phyloP scores from a whole-genome alignment of 2,329 filamentous ascomycete species.

The Myriosclerotinia scirpicola region DNA sequence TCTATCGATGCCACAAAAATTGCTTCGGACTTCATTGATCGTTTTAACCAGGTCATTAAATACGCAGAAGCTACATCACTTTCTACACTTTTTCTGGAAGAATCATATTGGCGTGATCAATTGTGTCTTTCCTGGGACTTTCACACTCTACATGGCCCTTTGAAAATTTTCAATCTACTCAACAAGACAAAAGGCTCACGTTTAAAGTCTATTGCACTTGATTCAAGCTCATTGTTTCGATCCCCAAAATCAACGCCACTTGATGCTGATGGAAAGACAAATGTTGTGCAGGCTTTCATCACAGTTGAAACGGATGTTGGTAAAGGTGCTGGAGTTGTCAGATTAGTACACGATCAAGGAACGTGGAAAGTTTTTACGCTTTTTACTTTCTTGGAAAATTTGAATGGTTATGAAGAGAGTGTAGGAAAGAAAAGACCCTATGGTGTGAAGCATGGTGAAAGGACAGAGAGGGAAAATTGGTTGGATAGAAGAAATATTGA shows the following conservation, averaged over 20 bases:
- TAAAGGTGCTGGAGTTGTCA: conserved; percentile 54
- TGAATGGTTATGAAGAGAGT: conserved; percentile 56
- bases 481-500: conserved; percentile 52
- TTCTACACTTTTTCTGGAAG: conserved; percentile 45
- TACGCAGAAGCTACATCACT: conserved; percentile 42
- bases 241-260: conserved; percentile 43
- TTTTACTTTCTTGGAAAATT: conserved; percentile 57
- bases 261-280: conserved; percentile 48
- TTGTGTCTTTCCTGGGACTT: conserved; percentile 58
- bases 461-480: conserved; percentile 59
- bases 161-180: conserved; percentile 42
- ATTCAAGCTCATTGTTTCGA: conserved; percentile 28
- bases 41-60: conserved; percentile 44
- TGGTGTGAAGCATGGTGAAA: conserved; percentile 57
- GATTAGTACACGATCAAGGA: conserved; percentile 45
- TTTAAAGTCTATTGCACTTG: conserved; percentile 44
- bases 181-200: conserved; percentile 32
- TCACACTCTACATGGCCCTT: conserved; percentile 49
- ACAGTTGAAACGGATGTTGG: conserved; percentile 55
- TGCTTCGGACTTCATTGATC: conserved; percentile 27
- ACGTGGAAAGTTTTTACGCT: conserved; percentile 64
- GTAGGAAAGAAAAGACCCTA: conserved; percentile 49
- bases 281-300: conserved; percentile 56
- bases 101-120: conserved; percentile 60
- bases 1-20: conserved; percentile 26